phyloP scores from a whole-genome alignment of 2,329 filamentous ascomycete species.

The Teratosphaeria zuluensis region DNA sequence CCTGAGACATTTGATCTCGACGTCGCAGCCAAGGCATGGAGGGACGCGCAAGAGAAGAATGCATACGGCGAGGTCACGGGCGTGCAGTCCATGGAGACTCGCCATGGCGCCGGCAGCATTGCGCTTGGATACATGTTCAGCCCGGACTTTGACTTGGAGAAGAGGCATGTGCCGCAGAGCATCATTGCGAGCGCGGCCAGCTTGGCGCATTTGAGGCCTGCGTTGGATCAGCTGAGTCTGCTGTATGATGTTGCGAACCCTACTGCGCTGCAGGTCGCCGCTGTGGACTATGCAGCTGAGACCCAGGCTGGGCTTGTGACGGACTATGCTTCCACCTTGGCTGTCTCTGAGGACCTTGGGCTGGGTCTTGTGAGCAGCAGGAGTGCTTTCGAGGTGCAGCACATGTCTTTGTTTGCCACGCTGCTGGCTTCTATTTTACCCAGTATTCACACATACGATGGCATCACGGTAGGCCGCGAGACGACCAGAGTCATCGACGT shows the following conservation, averaged over 20 bases:
- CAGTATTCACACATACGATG: slow-evolving; percentile 83
- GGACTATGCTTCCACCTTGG: slow-evolving; percentile 75
- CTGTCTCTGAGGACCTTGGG: slow-evolving; percentile 79
- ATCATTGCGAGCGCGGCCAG: slow-evolving; percentile 79
- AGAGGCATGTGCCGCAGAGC: slow-evolving; percentile 83
- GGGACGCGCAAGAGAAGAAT: slow-evolving; percentile 60
- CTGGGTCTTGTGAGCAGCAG: slow-evolving; percentile 75
- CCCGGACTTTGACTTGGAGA: slow-evolving; percentile 85
- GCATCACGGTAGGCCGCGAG: slow-evolving; percentile 71
- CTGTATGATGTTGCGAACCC: slow-evolving; percentile 88
- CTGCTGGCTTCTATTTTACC: slow-evolving; percentile 68
- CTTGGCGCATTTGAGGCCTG: slow-evolving; percentile 67
- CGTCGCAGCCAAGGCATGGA: slow-evolving; percentile 71
- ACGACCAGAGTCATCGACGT: slow-evolving; percentile 73
- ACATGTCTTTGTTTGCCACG: slow-evolving; percentile 86
- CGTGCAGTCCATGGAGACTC: slow-evolving; percentile 73
- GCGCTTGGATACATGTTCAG: slow-evolving; percentile 97
- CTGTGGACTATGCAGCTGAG: slow-evolving; percentile 65
- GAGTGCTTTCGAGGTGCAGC: slow-evolving; percentile 84
- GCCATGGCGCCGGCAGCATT: slow-evolving; percentile 79
- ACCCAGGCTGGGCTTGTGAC: slow-evolving; percentile 64
- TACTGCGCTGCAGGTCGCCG: slow-evolving; percentile 84
- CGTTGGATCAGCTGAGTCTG: slow-evolving; percentile 82
- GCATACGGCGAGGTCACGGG: slow-evolving; percentile 70
- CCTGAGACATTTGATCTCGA: slow-evolving; percentile 90